Percentiles rank a stretch among this genome's conserved stretches.
phyloP scores from a whole-genome alignment of 305 asterid species.

The Caryopteris hybrid region DNA sequence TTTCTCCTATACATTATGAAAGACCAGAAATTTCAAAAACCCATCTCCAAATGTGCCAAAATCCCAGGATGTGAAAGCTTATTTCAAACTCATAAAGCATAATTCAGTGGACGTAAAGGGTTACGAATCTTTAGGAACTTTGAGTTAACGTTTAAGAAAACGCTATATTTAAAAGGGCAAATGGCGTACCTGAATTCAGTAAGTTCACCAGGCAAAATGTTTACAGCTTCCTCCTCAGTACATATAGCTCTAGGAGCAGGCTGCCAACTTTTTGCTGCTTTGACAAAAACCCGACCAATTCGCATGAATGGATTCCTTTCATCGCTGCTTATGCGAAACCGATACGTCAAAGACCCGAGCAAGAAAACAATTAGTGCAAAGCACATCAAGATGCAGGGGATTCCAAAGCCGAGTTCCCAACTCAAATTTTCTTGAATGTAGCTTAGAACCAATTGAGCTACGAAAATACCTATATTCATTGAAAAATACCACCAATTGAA shows the following conservation, averaged over 20 bases:
- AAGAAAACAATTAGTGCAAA: slow-evolving; percentile 9
- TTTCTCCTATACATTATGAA: no score
- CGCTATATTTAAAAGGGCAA: neutral
- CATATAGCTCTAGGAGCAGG: neutral
- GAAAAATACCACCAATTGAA: slow-evolving; percentile 26
- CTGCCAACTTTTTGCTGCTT: neutral
- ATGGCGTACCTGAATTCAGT: slow-evolving; percentile 11
- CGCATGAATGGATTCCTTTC: slow-evolving; percentile 9
- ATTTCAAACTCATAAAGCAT: no score
- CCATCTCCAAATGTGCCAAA: no score
- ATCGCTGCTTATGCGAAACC: neutral
- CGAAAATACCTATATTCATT: neutral
- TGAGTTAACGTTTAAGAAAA: no score
- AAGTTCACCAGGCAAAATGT: neutral
- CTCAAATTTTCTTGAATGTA: slow-evolving; percentile 27
- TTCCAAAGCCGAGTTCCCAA: slow-evolving; percentile 29
- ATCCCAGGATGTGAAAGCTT: no score
- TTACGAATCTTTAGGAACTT: no score
- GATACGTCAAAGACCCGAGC: slow-evolving; percentile 22
- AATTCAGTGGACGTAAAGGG: no score
- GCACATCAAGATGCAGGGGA: slow-evolving; percentile 25
- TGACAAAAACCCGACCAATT: slow-evolving; percentile 4
- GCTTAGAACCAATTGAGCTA: slow-evolving; percentile 8
- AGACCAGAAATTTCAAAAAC: no score
- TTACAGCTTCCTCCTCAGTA: neutral